Evolutionary conservation across 1,139 yeast species (phyloP).

Genomic region (Sugiyamaella paludigena): DNA sequence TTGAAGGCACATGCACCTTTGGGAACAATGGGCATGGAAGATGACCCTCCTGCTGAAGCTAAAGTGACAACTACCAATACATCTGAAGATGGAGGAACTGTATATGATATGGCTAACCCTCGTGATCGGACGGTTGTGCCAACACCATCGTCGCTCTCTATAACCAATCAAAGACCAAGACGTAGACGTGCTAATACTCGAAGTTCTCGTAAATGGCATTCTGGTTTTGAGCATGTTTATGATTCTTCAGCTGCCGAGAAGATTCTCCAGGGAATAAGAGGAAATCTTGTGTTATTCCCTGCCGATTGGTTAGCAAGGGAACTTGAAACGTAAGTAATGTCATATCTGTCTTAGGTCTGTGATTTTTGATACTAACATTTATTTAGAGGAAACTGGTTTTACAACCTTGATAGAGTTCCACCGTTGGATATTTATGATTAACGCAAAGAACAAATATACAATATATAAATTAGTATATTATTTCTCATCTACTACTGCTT

Average conservation of each 20-base stretch:
- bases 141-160: constrained; percentile 9
- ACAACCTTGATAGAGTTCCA: constrained; percentile 87
- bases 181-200: constrained; percentile 1
- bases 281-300: constrained; percentile 87
- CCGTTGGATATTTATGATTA: constrained; percentile 93
- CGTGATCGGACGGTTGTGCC: constrained; percentile 1
- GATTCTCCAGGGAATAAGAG: constrained; percentile 71
- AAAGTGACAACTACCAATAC: constrained; percentile 3
- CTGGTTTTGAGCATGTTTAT: constrained; percentile 49
- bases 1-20: constrained; percentile 27
- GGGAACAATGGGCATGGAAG: constrained; percentile 13
- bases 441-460: constrained; percentile 2
- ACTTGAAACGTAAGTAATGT: constrained; percentile 50
- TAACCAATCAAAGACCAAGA: constrained; percentile 12
- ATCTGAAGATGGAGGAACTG: constrained; percentile 1
- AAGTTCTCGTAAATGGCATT: neutral
- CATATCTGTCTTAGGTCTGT: neutral
- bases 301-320: constrained; percentile 87
- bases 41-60: constrained; percentile 12
- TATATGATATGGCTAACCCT: neutral
- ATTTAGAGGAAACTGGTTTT: constrained; percentile 83
- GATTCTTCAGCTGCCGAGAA: constrained; percentile 77
- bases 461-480: neutral
- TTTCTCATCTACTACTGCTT: too few relatives aligned
- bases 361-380: constrained; percentile 12